Conservation (phyloP, 495 filamentous ascomycete species). For the Apiosordaria backusii region DNA sequence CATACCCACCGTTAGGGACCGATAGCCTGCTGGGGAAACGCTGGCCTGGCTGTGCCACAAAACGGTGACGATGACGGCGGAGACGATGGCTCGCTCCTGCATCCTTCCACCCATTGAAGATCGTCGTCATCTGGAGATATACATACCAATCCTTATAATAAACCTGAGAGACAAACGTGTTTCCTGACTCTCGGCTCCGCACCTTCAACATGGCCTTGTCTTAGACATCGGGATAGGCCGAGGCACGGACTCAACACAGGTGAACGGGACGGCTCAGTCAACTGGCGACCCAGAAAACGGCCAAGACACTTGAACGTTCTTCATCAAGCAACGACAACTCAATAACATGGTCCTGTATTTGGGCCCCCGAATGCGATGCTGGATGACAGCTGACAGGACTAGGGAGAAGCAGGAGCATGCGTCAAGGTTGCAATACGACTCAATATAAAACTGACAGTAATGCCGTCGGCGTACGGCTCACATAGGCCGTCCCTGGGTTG, state of each 20-base stretch:
- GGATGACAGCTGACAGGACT: slow-evolving; percentile 7
- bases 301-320: not conserved
- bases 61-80: not conserved
- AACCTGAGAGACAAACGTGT: not conserved
- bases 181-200: not conserved
- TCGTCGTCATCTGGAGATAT: not conserved
- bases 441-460: slow-evolving; percentile 16
- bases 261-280: not conserved
- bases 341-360: not conserved
- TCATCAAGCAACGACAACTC: not conserved
- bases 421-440: slow-evolving; percentile 16
- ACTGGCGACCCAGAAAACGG: not conserved
- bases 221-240: slow-evolving; percentile 4
- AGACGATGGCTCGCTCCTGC: not conserved
- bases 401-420: not conserved
- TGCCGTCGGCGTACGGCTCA: slow-evolving; percentile 12
- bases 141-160: not conserved
- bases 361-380: not conserved
- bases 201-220: not conserved
- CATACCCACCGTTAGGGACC: not conserved
- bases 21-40: not conserved
- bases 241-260: not conserved
- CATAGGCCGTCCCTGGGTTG: slow-evolving; percentile 9
- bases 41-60: not conserved
- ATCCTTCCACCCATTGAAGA: not conserved